Base-by-base conservation (phyloP, 805 yeast species). In the Starmerella floricola region DNA sequence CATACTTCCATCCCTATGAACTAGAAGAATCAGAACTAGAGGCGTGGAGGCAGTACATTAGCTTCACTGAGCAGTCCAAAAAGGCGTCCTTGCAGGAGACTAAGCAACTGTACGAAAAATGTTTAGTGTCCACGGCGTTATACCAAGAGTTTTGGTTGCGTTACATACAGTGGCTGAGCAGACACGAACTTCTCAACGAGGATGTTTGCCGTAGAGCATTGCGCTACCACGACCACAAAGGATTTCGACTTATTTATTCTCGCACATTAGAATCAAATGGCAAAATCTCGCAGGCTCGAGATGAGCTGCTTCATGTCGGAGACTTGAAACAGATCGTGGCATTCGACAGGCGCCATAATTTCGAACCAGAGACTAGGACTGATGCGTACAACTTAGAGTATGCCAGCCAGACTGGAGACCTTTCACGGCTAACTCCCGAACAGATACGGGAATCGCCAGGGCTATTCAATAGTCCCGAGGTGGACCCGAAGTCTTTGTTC, bases 101-200 rank as follows among this genome's bases (percentile, higher is more conserved):
- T 0, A 57, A 59, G 8, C 63, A 69, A 12, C 56, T 82, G 2
- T 87, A 79, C 59, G 86, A 82, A 57, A 67, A 95, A 46, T 72
- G 84, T 19, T 62, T 91, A 33, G 50, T 54, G 2, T 55, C 59
- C 8, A 69, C 78, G 39, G 82, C 91, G 29, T 60, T 66, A 27
- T 66, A 71, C 40, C 74, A 75, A 18, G 63, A 60, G 5, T 60
- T 83, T 24, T 88, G 98, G 98, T 52, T 74, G 13, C 71, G 71
- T 44, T 88, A 80, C 56, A 45, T 74, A 3, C 60, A 69, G 3
- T 87, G 78, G 72, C 51, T 73, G 21, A 8, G 6, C 4, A 33
- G 10, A 3, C 18, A 30, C 2, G 43, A 44, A 1, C 33, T n/a
- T 2, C 23, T 28, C 12, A 38, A 42, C 5, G 40, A 33, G 2